Base-by-base conservation (phyloP, 306 rosid genomes). In the Rosa multiflora region DNA sequence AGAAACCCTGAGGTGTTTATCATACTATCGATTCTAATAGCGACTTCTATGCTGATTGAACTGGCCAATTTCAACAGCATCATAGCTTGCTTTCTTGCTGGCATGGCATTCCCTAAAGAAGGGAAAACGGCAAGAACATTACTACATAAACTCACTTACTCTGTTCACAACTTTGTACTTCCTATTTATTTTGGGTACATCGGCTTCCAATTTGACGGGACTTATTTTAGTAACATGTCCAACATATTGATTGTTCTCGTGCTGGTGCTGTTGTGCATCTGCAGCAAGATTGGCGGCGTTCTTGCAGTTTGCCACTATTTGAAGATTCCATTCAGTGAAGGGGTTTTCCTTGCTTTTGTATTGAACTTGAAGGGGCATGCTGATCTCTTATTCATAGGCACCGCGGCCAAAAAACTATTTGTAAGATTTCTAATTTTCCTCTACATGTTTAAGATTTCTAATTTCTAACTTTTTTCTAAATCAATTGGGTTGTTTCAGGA, bases 301-400 rank as follows among this genome's bases (percentile, higher is more conserved):
- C 91, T 95, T 78, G n/a, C 87, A 4, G 87, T 80, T 70, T 91
- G 94, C 21, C 85, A 78, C 35, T 91, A 75, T 85, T 86, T 95
- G 82, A 76, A 84, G 14, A 91, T 92, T 51, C 97, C 99, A 15
- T 46, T 83, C 8, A 87, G 86, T 70, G 92, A 95, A 78, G 97
- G 91, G 1, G 83, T 92, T 71, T 89, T 95, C 48, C 85, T 95
- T 47, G 94, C 97, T 44, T 92, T 95, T 80, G 72, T 88, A 14
- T 79, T 95, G 83, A 95, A 91, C 84, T 82, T 93, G 61, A 92
- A 91, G 80, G 99, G 98, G 5, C 91, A 95, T 87, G 97, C 96
- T n/a, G 99, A 95, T 85, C 85, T 95, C 40, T 67, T 95, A 14
- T 89, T 95, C 82, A 70, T 95, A 3, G 98, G 98, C 62, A 82